Base-by-base conservation (phyloP, 2,329 filamentous ascomycete species). In the Tolypocladium endophyticum region DNA sequence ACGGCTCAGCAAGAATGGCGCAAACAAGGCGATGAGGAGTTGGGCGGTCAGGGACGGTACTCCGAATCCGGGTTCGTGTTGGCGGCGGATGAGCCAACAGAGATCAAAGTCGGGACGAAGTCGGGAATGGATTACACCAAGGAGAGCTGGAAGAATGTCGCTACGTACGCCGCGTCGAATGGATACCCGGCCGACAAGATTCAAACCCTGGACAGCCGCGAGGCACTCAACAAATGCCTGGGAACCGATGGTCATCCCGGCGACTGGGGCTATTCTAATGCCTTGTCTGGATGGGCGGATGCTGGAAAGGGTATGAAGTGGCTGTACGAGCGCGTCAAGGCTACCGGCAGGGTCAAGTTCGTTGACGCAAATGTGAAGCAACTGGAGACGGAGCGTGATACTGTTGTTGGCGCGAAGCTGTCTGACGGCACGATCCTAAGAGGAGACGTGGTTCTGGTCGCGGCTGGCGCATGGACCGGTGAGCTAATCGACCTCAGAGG, bases 381-480 rank as follows among this genome's bases (percentile, higher is more conserved):
- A 52, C 73, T 84, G 23, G 67, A 76, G 53, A 73, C 70, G 28
- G 69, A 74, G 25, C 72, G 69, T 18, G 70, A 71, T 50, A 71
- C 67, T 53, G 75, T 82, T n/a, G 77, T 79, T 0, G 89, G 89
- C 39, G 88, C 72, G 20, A 68, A 68, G 63, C 56, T 74, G 54
- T 64, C 64, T n/a, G 67, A 72, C 55, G 68, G 69, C 8, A 62
- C 58, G 78, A 28, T 77, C 8, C 62, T 75, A 8, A 75, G 73
- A 4, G 89, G 88, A 2, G 88, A 90, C 61, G 79, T 96, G 9
- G 87, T 89, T 39, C 79, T 97, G 59, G 80, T 96, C 2, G 92
- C 93, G 0, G 86, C 92, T 0, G 93, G 93, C 20, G 92, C 93
- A 5, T 97, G 93, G 92, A 90, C 89, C 2, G 83, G 87, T 2